A percentile compares a stretch with the other conserved stretches of the same genome.
Evolutionary conservation across 805 yeast genomes (phyloP).

Genomic region (Huiozyma sinensis): DNA sequence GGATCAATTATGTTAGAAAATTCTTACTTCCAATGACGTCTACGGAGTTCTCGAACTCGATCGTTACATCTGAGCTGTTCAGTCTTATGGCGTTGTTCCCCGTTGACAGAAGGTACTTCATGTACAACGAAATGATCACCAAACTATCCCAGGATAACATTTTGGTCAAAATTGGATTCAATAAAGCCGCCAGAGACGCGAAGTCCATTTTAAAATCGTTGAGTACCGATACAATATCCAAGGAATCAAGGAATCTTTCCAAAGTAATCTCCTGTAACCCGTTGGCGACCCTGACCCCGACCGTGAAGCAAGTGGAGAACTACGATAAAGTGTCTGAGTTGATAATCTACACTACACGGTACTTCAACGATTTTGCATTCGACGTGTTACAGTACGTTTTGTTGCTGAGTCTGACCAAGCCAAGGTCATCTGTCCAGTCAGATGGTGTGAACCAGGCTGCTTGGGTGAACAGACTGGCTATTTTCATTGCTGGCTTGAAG

Average conservation of each 20-base stretch:
- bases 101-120: constrained; percentile 53
- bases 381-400: constrained; percentile 71
- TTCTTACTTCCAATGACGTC: constrained; percentile 56
- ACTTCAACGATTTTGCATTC: constrained; percentile 71
- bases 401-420: constrained; percentile 56
- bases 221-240: constrained; percentile 65
- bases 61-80: constrained; percentile 51
- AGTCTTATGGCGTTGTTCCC: constrained; percentile 43
- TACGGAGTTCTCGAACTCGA: constrained; percentile 44
- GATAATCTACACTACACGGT: constrained; percentile 67
- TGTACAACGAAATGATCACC: constrained; percentile 69
- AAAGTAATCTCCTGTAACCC: constrained; percentile 70
- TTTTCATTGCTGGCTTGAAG: constrained; percentile 66
- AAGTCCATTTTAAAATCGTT: constrained; percentile 69
- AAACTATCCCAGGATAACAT: constrained; percentile 46
- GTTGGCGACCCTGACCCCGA: constrained; percentile 57
- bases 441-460: constrained; percentile 74
- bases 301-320: constrained; percentile 77
- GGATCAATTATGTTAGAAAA: constrained; percentile 57
- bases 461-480: constrained; percentile 79
- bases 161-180: constrained; percentile 46
- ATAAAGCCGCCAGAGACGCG: constrained; percentile 66
- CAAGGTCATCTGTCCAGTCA: constrained; percentile 54
- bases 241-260: constrained; percentile 64
- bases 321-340: constrained; percentile 77